Evolutionary conservation across 2,329 filamentous ascomycete species (phyloP), one percentile per base, ranked within the genome.

Genomic region (Hypoxylon sp.): DNA sequence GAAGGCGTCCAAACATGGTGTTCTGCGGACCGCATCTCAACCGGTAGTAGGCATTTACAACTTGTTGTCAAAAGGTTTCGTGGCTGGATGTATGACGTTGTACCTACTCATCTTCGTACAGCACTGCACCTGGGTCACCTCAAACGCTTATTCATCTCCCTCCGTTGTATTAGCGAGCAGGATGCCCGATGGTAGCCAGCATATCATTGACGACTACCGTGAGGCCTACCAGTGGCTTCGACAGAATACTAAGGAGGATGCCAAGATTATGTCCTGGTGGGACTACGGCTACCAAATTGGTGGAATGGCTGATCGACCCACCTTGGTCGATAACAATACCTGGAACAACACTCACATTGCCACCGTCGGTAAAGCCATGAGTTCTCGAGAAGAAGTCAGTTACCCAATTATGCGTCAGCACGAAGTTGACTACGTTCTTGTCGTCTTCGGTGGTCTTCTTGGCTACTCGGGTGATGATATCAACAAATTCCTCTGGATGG

Each of bases 311-410:
- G 96, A 99, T 81, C 90, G 96, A 60, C 96, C 96, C 35, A 99
- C 96, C 0, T 87, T 99, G 35, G 96, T 99, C 35, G 96, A 99
- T 85, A 99, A 99, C 86, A 99, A 99, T 84, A 99, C 96, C 1
- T 99, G 96, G 96, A 99, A 99, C 86, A 99, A 99, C 85, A 99
- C 96, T 6, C 96, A 99, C 81, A 99, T 99, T 82, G 96, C 96
- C 58, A 99, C 96, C 13, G 96, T 99, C 65, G 96, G 96, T 78
- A 99, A 99, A 85, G 96, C 96, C 46, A 98, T 99, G 96, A 96
- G 92, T 83, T 98, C 94, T 6, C 87, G 93, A 50, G 96, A 99
- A 81, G 97, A 99, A 81, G 94, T 98, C 81, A 97, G 94, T 83
- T 99, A 99, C 81, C 94, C 94, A 2, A 99, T 99, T 79, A 95